Base-by-base conservation (phyloP, 495 filamentous ascomycete species). In the Talaromyces nanjingensis region DNA sequence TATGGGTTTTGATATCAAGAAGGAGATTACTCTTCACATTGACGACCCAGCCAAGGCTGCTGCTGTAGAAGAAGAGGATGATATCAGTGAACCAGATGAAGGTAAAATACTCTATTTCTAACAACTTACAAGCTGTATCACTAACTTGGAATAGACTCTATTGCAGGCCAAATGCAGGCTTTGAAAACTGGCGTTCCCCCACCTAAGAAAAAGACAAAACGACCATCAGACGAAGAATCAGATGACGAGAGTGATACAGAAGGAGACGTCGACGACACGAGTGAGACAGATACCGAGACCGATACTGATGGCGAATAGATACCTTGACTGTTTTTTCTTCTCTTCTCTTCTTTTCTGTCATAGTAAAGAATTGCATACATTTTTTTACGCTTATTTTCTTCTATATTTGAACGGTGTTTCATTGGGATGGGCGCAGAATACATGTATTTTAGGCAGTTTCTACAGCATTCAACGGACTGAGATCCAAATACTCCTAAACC, bases 1-100 rank as follows among this genome's bases (percentile, higher is more conserved):
- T 69, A 81, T 98, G 52, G 94, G 94, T 53, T 89, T 96, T 64
- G 94, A 98, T 71, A 88, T 86, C 53, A 92, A 90, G 79, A 83
- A 88, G 83, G 91, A 96, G 64, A 91, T 97, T 37, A 92, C 88
- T 12, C 79, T 98, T 52, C 81, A 87, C 59, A 90, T 98, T n/a
- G 93, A 96, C 67, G 93, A 97, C 67, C 86, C 89, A 47, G 89
- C 86, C 73, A 94, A 93, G 78, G 93, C 89, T 18, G 87, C 83
- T 33, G 86, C 87, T 60, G 85, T 96, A 70, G 84, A 85, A 45
- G 76, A 79, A 53, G 89, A 88, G 65, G 94, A 97, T 69, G 93
- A 97, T 69, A 97, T 97, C 66, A 96, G 91, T 73, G 94, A 98
- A 74, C 93, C 96, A 8, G 94, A 98, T 71, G 94, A 97, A 80